Evolutionary conservation across 129 eudicot species (phyloP).

Genomic region (Calendula officinalis): DNA sequence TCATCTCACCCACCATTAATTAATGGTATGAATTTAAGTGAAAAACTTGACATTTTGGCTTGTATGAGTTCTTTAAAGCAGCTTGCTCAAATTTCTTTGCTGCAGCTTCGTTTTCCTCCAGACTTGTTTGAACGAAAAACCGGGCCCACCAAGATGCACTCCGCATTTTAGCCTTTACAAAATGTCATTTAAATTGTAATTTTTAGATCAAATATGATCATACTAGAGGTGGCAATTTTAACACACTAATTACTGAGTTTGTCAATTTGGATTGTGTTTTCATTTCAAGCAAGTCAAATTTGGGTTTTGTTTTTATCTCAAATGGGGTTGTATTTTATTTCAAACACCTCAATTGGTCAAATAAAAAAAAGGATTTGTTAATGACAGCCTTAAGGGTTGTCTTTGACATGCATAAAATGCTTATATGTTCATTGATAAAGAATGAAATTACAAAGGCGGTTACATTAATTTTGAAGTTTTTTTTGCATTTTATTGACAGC

Average conservation of each 20-base stretch:
- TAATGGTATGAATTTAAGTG: slow-evolving; percentile 66
- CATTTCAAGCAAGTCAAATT: too few relatives aligned
- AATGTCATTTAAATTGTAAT: slow-evolving; percentile 18
- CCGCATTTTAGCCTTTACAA: slow-evolving; percentile 72
- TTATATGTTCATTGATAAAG: too few relatives aligned
- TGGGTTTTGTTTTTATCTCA: too few relatives aligned
- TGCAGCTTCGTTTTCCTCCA: slow-evolving; percentile 71
- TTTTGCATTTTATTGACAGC: too few relatives aligned
- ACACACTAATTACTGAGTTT: background rate
- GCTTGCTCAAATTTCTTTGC: slow-evolving; percentile 70
- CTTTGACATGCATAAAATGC: too few relatives aligned
- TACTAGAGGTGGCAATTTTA: background rate
- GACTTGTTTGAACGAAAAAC: slow-evolving; percentile 68
- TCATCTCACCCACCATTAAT: slow-evolving; percentile 17
- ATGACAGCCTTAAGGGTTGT: too few relatives aligned
- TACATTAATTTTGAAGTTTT: too few relatives aligned
- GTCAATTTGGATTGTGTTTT: background rate
- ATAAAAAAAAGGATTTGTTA: too few relatives aligned
- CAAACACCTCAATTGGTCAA: background rate
- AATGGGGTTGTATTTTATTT: background rate
- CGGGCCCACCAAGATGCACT: slow-evolving; percentile 81
- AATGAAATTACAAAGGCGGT: too few relatives aligned
- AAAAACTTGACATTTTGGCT: slow-evolving; percentile 71
- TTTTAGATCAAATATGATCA: background rate
- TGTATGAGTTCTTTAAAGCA: slow-evolving; percentile 46